Percentiles rank a stretch among this genome's conserved stretches.
phyloP scores from a whole-genome alignment of 163 green algal genomes.

The Scenedesmus sp. region DNA sequence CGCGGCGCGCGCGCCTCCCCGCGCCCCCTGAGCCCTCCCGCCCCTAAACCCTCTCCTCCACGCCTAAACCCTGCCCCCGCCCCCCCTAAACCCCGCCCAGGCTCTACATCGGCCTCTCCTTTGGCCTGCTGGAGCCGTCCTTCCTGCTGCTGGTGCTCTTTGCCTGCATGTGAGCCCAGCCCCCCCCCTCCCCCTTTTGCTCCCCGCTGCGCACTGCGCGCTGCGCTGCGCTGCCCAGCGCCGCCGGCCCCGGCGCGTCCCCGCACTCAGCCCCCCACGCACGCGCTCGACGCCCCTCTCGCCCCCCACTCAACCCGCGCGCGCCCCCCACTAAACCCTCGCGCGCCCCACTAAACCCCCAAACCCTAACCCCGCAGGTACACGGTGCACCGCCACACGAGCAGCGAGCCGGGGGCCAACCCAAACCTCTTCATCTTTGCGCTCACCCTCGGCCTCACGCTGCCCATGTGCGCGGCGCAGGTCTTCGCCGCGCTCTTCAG shows the following conservation, averaged over 20 bases:
- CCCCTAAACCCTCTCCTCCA: too few species aligned
- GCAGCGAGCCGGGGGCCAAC: constrained; percentile 34
- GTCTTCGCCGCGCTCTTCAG: constrained; percentile 59
- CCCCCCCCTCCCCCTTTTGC: too few species aligned
- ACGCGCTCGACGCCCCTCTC: too few species aligned
- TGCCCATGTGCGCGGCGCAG: constrained; percentile 55
- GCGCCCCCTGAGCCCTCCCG: too few species aligned
- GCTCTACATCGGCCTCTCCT: constrained; percentile 58
- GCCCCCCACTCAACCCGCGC: constrained; percentile 43
- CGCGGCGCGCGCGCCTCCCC: too few species aligned
- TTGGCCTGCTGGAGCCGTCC: constrained; percentile 57
- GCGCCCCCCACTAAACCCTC: neutral
- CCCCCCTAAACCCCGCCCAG: too few species aligned
- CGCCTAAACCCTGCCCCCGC: too few species aligned
- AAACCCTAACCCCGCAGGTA: too few species aligned
- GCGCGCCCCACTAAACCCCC: neutral
- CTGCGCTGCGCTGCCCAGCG: too few species aligned
- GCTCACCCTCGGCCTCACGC: constrained; percentile 50
- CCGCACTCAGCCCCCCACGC: too few species aligned
- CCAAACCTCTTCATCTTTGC: constrained; percentile 63
- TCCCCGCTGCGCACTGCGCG: too few species aligned
- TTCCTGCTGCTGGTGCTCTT: constrained; percentile 64
- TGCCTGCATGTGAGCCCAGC: constrained; percentile 57
- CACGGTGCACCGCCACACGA: constrained; percentile 39
- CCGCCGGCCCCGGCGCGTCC: too few species aligned